These are phyloP conservation scores for Hagleromyces aurorensis DNA, from an alignment of 805 yeast species.

Conservation along the genomic window DNA sequence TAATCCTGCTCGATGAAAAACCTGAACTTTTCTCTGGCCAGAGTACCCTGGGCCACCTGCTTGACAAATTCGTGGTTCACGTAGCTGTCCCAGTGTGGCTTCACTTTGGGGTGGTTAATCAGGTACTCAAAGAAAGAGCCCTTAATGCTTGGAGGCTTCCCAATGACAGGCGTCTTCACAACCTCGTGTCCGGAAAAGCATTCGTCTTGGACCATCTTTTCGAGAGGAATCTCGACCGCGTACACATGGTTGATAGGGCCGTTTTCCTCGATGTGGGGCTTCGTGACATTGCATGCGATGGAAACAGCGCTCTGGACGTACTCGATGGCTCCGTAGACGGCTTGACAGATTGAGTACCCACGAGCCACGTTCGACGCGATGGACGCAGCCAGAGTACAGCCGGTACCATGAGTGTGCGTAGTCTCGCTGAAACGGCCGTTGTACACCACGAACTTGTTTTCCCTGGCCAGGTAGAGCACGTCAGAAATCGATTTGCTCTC, in stretches of 20 bases:
- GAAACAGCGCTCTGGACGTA: constrained; percentile 62
- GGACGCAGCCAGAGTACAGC: constrained; percentile 79
- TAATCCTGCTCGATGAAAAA: constrained; percentile 54
- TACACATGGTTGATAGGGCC: constrained; percentile 74
- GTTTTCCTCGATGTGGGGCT: constrained; percentile 39
- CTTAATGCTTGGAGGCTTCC: constrained; percentile 4
- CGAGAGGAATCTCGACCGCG: constrained; percentile 30
- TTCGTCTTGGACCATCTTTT: constrained; percentile 29
- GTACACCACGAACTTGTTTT: constrained; percentile 35
- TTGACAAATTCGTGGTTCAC: constrained; percentile 54
- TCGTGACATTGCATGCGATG: constrained; percentile 31
- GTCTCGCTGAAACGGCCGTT: constrained; percentile 41
- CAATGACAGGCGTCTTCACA: constrained; percentile 4
- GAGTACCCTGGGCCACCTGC: constrained; percentile 42
- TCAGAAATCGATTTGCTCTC: constrained; percentile 39
- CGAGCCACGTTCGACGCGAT: constrained; percentile 69
- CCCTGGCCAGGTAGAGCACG: constrained; percentile 41
- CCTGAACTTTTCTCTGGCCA: constrained; percentile 44
- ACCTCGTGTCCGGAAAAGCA: constrained; percentile 24
- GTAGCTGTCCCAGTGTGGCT: constrained; percentile 50
- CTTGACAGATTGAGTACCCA: constrained; percentile 36
- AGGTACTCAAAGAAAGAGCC: constrained; percentile 42
- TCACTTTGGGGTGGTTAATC: constrained; percentile 47
- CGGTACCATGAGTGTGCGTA: constrained; percentile 76
- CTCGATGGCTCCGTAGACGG: constrained; percentile 51